These are phyloP conservation scores for Closterium sp. DNA, from an alignment of 139 green algal species.

Conservation along the genomic window DNA sequence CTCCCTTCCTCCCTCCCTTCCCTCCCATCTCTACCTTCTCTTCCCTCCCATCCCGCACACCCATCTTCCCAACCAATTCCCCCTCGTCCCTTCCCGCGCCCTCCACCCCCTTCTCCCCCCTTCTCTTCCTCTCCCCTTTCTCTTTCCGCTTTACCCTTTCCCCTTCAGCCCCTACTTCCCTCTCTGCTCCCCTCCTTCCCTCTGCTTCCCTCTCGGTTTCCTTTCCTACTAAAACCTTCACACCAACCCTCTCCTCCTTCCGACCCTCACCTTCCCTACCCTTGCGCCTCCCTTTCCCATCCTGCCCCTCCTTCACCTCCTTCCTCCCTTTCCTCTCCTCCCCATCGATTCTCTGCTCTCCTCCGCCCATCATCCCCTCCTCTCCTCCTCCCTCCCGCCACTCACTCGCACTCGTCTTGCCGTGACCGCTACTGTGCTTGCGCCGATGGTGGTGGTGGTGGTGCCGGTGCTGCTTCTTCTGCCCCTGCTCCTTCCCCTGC, in stretches of 20 bases:
- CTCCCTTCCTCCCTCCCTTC: background rate
- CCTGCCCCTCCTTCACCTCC: conserved; percentile 10
- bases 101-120: conserved; percentile 1
- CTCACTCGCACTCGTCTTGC: background rate
- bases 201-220: conserved; percentile 12
- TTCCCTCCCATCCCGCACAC: background rate
- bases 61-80: background rate
- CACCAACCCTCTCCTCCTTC: conserved; percentile 11
- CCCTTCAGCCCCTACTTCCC: conserved; percentile 15
- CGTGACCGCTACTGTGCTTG: background rate
- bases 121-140: conserved; percentile 8
- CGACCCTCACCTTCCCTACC: background rate
- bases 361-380: background rate
- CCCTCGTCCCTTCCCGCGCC: background rate
- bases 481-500: background rate
- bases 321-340: background rate
- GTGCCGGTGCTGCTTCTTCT: background rate
- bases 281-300: background rate
- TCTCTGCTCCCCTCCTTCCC: background rate
- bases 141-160: background rate
- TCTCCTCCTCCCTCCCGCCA: background rate
- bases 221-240: too few species aligned
- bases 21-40: background rate
- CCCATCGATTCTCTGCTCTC: background rate
- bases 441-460: background rate